Percentiles rank a stretch among this genome's conserved stretches.
These are phyloP conservation scores for Suillus tomentosus DNA, from an alignment of 768 basidiomycete species.

Conservation along the genomic window DNA sequence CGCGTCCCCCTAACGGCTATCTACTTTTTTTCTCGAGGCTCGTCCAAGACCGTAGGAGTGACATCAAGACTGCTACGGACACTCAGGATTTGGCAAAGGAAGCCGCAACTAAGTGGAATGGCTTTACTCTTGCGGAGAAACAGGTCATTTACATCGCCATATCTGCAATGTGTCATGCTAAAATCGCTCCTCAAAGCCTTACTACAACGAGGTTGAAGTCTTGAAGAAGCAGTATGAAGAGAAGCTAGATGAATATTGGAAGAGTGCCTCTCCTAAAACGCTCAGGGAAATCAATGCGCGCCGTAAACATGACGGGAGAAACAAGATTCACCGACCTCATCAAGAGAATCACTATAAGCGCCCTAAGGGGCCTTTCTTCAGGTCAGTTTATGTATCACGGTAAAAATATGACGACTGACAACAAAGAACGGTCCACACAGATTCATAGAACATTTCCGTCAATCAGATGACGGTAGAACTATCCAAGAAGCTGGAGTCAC, in stretches of 20 bases:
- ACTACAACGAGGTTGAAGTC: slow-evolving; percentile 22
- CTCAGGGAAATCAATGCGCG: slow-evolving; percentile 36
- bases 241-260: slow-evolving; percentile 32
- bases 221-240: slow-evolving; percentile 22
- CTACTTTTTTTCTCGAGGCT: slow-evolving; percentile 27
- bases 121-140: slow-evolving; percentile 36
- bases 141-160: slow-evolving; percentile 26
- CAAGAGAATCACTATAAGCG: background rate
- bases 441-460: slow-evolving; percentile 25
- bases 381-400: slow-evolving; percentile 19
- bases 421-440: slow-evolving; percentile 10
- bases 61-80: background rate
- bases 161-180: too few species aligned
- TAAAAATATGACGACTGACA: background rate
- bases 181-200: slow-evolving; percentile 25
- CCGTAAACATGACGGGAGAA: slow-evolving; percentile 30
- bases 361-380: slow-evolving; percentile 24
- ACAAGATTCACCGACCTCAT: slow-evolving; percentile 11
- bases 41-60: slow-evolving; percentile 7
- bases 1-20: slow-evolving; percentile 28
- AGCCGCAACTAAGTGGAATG: slow-evolving; percentile 32
- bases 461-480: slow-evolving; percentile 18
- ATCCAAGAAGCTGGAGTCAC: slow-evolving; percentile 15
- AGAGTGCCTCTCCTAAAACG: slow-evolving; percentile 18
- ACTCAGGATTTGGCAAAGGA: slow-evolving; percentile 19